These are phyloP conservation scores for Malus asiatica DNA, from an alignment of 306 rosid genomes.

Conservation along the genomic window DNA sequence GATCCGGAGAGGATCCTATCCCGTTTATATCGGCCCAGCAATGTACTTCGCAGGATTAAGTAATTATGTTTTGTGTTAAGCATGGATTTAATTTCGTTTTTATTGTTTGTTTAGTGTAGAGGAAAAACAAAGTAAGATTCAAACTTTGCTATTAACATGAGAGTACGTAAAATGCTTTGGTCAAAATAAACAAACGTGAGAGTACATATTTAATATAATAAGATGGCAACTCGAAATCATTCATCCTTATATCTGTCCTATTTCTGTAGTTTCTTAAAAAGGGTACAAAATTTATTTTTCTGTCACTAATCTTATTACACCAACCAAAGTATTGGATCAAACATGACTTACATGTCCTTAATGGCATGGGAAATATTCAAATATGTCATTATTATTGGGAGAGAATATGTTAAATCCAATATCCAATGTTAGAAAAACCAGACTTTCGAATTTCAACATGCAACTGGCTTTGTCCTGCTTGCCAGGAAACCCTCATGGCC, in stretches of 20 bases:
- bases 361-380: background rate
- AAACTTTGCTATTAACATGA: background rate
- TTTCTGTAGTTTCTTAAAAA: background rate
- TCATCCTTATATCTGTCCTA: background rate
- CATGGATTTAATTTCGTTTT: background rate
- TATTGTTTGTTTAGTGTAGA: background rate
- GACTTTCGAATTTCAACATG: background rate
- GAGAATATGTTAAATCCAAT: background rate
- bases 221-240: background rate
- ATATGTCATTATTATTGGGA: background rate
- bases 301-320: background rate
- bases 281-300: background rate
- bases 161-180: background rate
- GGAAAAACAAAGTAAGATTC: background rate
- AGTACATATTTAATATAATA: no score
- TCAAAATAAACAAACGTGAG: background rate
- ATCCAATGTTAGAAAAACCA: background rate
- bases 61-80: background rate
- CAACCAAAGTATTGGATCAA: background rate
- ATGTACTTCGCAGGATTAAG: background rate
- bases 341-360: background rate
- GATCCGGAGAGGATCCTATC: no score
- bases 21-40: constrained; percentile 25
- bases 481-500: background rate
- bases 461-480: background rate